phyloP scores from a whole-genome alignment of 176 grass and related monocot species.

The Zoysia pacifica region DNA sequence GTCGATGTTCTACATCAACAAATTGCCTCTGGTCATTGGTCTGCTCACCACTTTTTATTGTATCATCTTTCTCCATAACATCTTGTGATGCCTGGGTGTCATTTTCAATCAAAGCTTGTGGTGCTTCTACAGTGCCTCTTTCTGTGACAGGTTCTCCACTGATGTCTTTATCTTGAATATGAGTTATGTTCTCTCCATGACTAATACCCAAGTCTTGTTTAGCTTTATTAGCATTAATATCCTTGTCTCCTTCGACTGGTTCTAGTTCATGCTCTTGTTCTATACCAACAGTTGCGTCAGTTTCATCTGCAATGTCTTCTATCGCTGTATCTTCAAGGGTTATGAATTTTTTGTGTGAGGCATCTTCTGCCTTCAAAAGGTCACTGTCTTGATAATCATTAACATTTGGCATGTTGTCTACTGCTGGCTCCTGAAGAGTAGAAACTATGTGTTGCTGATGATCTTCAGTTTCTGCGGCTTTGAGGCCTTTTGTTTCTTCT shows the following conservation, averaged over 20 bases:
- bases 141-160: neutral
- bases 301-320: slow-evolving; percentile 30
- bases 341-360: neutral
- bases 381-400: slow-evolving; percentile 30
- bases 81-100: slow-evolving; percentile 24
- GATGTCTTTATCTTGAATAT: slow-evolving; percentile 25
- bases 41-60: slow-evolving; percentile 23
- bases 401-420: slow-evolving; percentile 25
- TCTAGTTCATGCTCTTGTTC: slow-evolving; percentile 26
- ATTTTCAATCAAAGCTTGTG: slow-evolving; percentile 1
- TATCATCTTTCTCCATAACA: slow-evolving; percentile 4
- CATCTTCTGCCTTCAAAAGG: slow-evolving; percentile 32
- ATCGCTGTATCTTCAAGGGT: slow-evolving; percentile 19
- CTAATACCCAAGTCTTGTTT: slow-evolving; percentile 27
- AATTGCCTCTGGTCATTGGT: slow-evolving; percentile 14
- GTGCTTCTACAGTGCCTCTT: slow-evolving; percentile 7
- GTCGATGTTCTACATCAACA: slow-evolving; percentile 31
- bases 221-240: slow-evolving; percentile 13
- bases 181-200: slow-evolving; percentile 1
- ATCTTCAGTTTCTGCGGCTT: slow-evolving; percentile 16
- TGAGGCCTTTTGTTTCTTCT: slow-evolving; percentile 31
- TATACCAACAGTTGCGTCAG: slow-evolving; percentile 4
- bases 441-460: slow-evolving; percentile 32
- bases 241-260: slow-evolving; percentile 36
- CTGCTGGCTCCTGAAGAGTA: slow-evolving; percentile 18